Evolutionary conservation across 2,329 filamentous ascomycete genomes (phyloP), one percentile per base, ranked within the genome.

Genomic region (Aaosphaeria arxii): DNA sequence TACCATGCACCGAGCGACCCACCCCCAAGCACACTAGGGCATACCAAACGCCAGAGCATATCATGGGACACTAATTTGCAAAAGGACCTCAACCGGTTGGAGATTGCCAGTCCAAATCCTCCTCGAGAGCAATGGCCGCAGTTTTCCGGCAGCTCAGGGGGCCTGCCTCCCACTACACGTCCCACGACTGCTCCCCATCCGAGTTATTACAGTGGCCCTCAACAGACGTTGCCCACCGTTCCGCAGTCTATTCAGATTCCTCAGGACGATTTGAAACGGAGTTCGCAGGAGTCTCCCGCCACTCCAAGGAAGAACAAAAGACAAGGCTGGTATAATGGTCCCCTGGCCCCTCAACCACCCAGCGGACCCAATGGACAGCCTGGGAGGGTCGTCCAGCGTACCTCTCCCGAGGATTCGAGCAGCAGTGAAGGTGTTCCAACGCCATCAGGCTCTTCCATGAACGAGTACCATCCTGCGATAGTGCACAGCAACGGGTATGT

Each of bases 241-340:
- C 55, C 64, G 36, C 62, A 58, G 43, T 51, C 61, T 11, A 58
- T 62, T 17, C 66, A 63, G 13, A 51, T 59, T 29, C 55, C 61
- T 13, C 59, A 55, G 13, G 67, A 55, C 69, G 71, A 59, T 60
- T 52, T 62, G 59, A 54, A 55, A 61, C 54, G 62, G 60, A 67
- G 65, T 50, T 72, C 56, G 53, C 71, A 66, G 55, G 67, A 69
- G 49, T 64, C 51, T 33, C 67, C 70, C 32, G 73, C 77, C 7
- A 83, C 80, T 0, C 75, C 81, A 4, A 77, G 82, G 6, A 83
- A 82, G 53, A 74, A 73, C 30, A 88, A 87, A 62, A 80, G 87
- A 3, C 84, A 86, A 50, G 87, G 79, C 1, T 91, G 87, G 86
- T 89, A 89, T 58, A 83, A 88, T 49, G 79, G 78, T 7, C 78